Evolutionary conservation across 805 yeast genomes (phyloP).

Genomic region (Kluyveromyces lactis): DNA sequence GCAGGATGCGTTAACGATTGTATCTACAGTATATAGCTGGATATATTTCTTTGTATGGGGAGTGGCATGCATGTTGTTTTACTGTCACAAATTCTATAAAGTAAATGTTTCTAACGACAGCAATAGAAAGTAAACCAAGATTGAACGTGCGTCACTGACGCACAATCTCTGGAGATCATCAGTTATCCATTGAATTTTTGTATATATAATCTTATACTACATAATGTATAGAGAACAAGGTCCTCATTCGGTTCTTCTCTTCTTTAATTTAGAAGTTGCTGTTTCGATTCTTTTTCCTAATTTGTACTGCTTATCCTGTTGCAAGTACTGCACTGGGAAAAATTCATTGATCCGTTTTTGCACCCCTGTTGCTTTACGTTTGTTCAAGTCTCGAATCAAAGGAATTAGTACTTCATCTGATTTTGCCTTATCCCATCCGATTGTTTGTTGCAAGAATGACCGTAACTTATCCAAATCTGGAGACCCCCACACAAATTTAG

Average conservation of each 20-base stretch:
- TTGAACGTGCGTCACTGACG: no score
- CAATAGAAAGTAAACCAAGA: no score
- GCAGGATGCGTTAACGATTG: no score
- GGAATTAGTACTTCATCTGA: constrained; percentile 84
- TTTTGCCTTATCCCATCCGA: constrained; percentile 72
- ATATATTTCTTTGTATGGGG: no score
- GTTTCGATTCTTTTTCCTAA: constrained; percentile 54
- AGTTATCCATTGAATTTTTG: no score
- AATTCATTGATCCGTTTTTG: constrained; percentile 61
- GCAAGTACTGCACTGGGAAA: constrained; percentile 51
- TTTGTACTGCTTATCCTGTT: constrained; percentile 37
- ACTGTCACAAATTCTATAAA: no score
- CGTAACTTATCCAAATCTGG: constrained; percentile 80
- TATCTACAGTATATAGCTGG: no score
- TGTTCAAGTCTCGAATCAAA: constrained; percentile 69
- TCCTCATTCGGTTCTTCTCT: constrained; percentile 12
- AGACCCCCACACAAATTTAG: constrained; percentile 80
- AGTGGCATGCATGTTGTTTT: no score
- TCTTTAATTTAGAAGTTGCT: constrained; percentile 45
- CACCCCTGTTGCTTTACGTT: constrained; percentile 42
- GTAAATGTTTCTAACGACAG: no score
- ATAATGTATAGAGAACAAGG: no score
- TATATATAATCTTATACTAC: no score
- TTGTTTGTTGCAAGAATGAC: constrained; percentile 53
- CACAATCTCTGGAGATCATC: no score